Percentiles rank a stretch among this genome's conserved stretches.
These are phyloP conservation scores for Fusarium coicis DNA, from an alignment of 2,329 filamentous ascomycete genomes.

Conservation along the genomic window DNA sequence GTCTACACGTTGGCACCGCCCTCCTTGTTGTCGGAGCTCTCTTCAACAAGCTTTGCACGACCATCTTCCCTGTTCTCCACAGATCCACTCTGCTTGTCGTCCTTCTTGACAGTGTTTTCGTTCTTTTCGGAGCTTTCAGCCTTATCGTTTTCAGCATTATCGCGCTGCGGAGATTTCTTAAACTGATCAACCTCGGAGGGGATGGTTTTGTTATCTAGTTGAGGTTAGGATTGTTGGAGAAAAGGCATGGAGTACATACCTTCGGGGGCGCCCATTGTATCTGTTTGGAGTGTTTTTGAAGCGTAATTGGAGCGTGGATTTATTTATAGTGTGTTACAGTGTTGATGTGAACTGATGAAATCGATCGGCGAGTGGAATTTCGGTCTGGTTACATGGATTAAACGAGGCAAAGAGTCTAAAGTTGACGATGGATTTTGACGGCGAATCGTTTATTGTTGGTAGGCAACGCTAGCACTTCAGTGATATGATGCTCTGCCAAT, in stretches of 20 bases:
- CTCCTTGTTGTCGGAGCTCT: background rate
- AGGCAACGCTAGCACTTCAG: background rate
- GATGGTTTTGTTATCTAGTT: background rate
- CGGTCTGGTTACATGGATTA: background rate
- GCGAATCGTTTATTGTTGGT: background rate
- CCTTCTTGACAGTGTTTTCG: background rate
- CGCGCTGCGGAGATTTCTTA: background rate
- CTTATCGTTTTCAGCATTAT: background rate
- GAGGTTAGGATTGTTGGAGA: background rate
- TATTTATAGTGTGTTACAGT: background rate
- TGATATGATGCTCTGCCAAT: background rate
- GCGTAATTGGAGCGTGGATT: background rate
- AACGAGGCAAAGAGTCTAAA: background rate
- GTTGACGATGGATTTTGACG: background rate
- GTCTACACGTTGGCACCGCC: slow-evolving; percentile 3
- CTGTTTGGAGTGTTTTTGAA: background rate
- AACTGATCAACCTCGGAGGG: background rate
- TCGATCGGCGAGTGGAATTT: background rate
- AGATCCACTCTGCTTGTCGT: background rate
- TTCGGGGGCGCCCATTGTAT: background rate
- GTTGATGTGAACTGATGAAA: background rate
- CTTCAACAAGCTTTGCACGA: background rate
- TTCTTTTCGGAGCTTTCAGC: background rate
- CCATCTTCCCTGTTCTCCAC: background rate
- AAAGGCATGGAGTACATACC: fast-evolving